Conservation (phyloP, 176 grass and related monocot species). For the Carex parvula region DNA sequence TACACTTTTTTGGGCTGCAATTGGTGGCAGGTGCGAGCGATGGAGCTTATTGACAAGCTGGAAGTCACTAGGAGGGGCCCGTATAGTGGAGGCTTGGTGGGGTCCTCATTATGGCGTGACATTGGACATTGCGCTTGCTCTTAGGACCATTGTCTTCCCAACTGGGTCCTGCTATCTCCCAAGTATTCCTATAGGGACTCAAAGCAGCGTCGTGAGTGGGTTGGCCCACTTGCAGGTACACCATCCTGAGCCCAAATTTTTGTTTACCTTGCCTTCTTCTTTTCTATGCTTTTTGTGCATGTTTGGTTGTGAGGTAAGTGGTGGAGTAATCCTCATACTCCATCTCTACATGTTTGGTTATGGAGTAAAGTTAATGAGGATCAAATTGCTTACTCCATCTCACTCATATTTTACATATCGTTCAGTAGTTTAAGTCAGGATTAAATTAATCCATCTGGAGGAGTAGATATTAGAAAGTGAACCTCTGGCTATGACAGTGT, state of each 20-base stretch:
- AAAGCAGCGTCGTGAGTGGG: slow-evolving; percentile 52
- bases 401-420: too few relatives aligned
- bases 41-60: slow-evolving; percentile 85
- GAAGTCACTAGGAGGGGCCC: slow-evolving; percentile 70
- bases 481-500: too few relatives aligned
- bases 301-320: too few relatives aligned
- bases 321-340: too few relatives aligned
- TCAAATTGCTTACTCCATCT: too few relatives aligned
- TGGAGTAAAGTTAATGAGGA: too few relatives aligned
- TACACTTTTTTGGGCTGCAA: background rate
- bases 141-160: slow-evolving; percentile 73
- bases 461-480: too few relatives aligned
- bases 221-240: slow-evolving; percentile 68
- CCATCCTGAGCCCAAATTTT: background rate
- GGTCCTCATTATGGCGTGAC: slow-evolving; percentile 61
- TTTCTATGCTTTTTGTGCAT: background rate
- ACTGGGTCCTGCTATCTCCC: slow-evolving; percentile 38
- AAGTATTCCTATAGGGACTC: slow-evolving; percentile 45
- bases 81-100: slow-evolving; percentile 69
- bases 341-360: too few relatives aligned
- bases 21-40: slow-evolving; percentile 65
- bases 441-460: too few relatives aligned
- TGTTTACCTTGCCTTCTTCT: background rate
- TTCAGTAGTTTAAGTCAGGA: too few relatives aligned
- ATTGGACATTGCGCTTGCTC: slow-evolving; percentile 75